Evolutionary conservation across 352 stramenopile genomes (phyloP), one percentile per base, ranked within the genome.

Genomic region (Phytophthora palmivora): DNA sequence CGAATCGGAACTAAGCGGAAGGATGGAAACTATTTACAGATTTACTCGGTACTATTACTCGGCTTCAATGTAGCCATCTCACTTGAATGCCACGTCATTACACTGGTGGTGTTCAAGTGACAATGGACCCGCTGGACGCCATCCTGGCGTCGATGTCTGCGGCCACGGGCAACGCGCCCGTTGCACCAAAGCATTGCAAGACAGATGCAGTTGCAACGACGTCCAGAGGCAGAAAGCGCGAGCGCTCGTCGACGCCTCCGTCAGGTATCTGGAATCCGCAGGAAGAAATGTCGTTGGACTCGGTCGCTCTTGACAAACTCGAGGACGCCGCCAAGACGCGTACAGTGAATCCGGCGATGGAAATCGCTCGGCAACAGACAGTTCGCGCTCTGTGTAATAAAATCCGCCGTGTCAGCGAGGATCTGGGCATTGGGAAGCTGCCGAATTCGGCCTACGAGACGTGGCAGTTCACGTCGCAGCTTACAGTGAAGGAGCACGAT

Each of bases 391-490:
- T 95, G 26, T 92, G 82, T 58, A 67, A 69, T 66, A 87, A 87
- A 64, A 92, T 95, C 59, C 72, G 68, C 4, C 75, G 73, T 50
- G 75, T 79, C 7, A 79, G 74, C 52, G 87, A 93, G 47, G 74
- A 90, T 44, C 74, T 95, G 69, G 87, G 87, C 26, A 84, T 95
- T 52, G 70, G 63, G 36, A 91, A 91, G 55, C 66, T 94, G 52
- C 78, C 87, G 21, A 94, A 92, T 61, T 89, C 87, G 53, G 82
- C 72, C n/a, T 92, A 88, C 68, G 87, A 95, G 69, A 89, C 82
- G 24, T 95, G 84, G 87, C 84, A 95, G 56, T 91, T 94, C 53
- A 90, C 81, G 39, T 91, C 84, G 28, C 73, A 79, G 37, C 70
- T 95, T 21, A 90, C 75, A 4, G 77, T 87, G n/a, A 76, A 79